phyloP scores from a whole-genome alignment of 2,329 filamentous ascomycete species.

The Metarhizium anisopliae region DNA sequence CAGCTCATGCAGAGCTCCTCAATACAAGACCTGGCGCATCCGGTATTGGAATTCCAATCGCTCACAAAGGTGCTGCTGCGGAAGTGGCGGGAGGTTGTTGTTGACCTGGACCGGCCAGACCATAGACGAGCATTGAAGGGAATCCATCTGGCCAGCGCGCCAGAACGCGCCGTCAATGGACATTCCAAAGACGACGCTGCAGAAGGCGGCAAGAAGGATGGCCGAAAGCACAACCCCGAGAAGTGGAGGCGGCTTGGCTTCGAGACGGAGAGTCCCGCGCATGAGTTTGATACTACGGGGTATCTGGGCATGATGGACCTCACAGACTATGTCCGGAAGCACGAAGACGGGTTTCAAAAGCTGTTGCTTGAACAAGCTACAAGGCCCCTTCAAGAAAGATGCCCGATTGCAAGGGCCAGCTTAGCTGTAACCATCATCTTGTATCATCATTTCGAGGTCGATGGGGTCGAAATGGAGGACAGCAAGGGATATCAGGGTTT shows the following conservation, averaged over 20 bases:
- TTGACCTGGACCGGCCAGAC: constrained; percentile 81
- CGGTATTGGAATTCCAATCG: constrained; percentile 85
- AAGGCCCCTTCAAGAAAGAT: constrained; percentile 61
- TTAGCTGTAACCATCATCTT: constrained; percentile 79
- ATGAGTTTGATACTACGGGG: constrained; percentile 77
- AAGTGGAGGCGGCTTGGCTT: constrained; percentile 94
- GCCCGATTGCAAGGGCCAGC: constrained; percentile 80
- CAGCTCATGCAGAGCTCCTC: constrained; percentile 90
- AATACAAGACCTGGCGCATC: constrained; percentile 81
- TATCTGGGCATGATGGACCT: constrained; percentile 97
- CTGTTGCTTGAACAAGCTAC: constrained; percentile 81
- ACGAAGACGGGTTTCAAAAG: constrained; percentile 90
- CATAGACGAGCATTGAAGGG: constrained; percentile 81
- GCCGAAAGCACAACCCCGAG: constrained; percentile 69
- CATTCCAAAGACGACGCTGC: constrained; percentile 26
- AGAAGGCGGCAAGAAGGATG: constrained; percentile 44
- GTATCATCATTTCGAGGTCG: constrained; percentile 93
- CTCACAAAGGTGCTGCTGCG: constrained; percentile 79
- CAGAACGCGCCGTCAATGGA: constrained; percentile 40
- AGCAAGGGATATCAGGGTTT: constrained; percentile 64
- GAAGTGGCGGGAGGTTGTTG: constrained; percentile 78
- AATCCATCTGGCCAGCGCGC: constrained; percentile 73
- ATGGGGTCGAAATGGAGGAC: constrained; percentile 73
- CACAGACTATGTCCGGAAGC: constrained; percentile 83
- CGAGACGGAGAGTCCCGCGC: constrained; percentile 75